These are phyloP conservation scores for Stevia rebaudiana DNA, from an alignment of 140 eudicot species.

Conservation along the genomic window DNA sequence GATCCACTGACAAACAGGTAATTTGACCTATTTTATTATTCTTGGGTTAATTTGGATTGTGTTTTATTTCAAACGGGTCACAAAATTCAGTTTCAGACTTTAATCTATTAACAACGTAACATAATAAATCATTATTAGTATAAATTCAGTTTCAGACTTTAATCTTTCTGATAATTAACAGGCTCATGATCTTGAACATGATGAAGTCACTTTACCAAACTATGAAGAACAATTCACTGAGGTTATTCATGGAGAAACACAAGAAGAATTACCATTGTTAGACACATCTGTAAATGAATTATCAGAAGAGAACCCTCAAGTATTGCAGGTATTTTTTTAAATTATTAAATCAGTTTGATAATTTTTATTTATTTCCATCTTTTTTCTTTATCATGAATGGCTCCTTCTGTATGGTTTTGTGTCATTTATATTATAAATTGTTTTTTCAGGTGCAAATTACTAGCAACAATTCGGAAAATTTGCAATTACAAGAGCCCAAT, in stretches of 20 bases:
- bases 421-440: neutral
- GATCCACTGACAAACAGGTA: slow-evolving; percentile 13
- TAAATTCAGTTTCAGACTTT: neutral
- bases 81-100: neutral
- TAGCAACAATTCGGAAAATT: slow-evolving; percentile 20
- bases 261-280: slow-evolving; percentile 23
- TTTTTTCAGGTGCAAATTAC: slow-evolving; percentile 25
- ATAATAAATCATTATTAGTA: neutral
- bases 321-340: slow-evolving; percentile 29
- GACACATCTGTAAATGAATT: slow-evolving; percentile 15
- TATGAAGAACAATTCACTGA: slow-evolving; percentile 20
- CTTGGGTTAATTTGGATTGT: neutral
- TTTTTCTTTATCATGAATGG: neutral
- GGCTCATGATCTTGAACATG: slow-evolving; percentile 17
- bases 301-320: slow-evolving; percentile 22
- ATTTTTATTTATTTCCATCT: neutral
- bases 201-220: slow-evolving; percentile 14
- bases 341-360: neutral
- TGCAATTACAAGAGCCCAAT: slow-evolving; percentile 34
- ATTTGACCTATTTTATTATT: neutral
- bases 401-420: slow-evolving; percentile 1
- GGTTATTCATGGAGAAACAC: slow-evolving; percentile 18
- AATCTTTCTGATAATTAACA: slow-evolving; percentile 5
- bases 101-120: no score
- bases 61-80: slow-evolving; percentile 10